Evolutionary conservation across 2,329 filamentous ascomycete species (phyloP), one percentile per base, ranked within the genome.

Genomic region (Hyphodiscus sp.): DNA sequence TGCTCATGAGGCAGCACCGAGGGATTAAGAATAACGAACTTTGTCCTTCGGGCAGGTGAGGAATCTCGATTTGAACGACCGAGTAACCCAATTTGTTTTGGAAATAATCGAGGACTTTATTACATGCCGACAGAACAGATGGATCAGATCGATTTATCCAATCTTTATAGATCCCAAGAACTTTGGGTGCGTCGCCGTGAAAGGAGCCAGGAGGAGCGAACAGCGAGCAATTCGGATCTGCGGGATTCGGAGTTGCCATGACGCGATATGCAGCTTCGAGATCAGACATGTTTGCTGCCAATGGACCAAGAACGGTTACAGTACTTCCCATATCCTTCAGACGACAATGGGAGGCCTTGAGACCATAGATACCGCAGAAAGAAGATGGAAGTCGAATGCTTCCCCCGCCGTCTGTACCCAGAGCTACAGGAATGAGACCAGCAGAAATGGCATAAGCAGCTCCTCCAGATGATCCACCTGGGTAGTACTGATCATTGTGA

Each of bases 401-500:
- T 29, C 85, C 85, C 55, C 85, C 85, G 0, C 85, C 97, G 67
- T 99, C 94, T 15, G 92, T 96, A 19, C 92, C 94, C 20, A 99
- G 73, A 2, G 91, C 90, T 33, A 85, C 59, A 23, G 83, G 78
- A 0, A 78, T 77, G 1, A 79, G 73, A 20, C 80, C 80, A 1
- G 80, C 76, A 20, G 80, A 81, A 20, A 97, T 89, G 9, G 89
- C 89, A 18, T 95, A 82, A 2, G 92, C 92, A 67, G 91, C 95
- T 15, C 94, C 94, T 45, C 94, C 94, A 1, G 92, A 97, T 67
- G 91, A 96, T 18, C 91, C 91, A 33, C 91, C 91, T 0, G 89
- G 62, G 68, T 94, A 94, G 71, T 89, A 92, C 2, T 74, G 67
- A 0, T 73, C 67, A 65, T 91, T 89, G 68, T 88, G 83, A 0